Evolutionary conservation across 129 eudicot genomes (phyloP).

Genomic region (Tagetes patula): DNA sequence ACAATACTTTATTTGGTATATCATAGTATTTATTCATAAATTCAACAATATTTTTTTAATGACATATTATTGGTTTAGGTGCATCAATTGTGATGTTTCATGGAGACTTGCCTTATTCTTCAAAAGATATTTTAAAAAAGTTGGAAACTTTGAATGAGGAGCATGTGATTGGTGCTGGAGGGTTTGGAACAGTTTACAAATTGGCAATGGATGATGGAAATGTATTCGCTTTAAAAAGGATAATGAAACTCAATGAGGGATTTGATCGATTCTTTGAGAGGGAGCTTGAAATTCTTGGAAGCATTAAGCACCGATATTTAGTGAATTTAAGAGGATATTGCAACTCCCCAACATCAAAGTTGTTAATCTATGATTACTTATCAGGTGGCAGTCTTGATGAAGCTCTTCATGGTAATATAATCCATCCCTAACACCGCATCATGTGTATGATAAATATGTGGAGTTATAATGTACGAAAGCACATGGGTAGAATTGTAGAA

Average conservation of each 20-base stretch:
- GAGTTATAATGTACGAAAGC: not conserved
- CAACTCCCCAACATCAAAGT: conserved; percentile 89
- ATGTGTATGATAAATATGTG: conserved; percentile 11
- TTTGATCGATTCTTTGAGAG: conserved; percentile 96
- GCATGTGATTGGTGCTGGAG: conserved; percentile 92
- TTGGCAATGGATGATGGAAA: conserved; percentile 95
- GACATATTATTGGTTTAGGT: conserved; percentile 49
- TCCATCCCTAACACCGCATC: conserved; percentile 12
- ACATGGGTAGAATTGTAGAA: not conserved
- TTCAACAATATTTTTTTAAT: not conserved
- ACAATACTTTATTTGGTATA: not conserved
- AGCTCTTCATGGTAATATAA: conserved; percentile 84
- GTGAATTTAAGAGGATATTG: conserved; percentile 97
- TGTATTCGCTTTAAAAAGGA: conserved; percentile 90
- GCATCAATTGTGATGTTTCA: conserved; percentile 99
- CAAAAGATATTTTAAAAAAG: conserved; percentile 89
- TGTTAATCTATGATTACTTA: conserved; percentile 82
- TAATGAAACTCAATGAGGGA: conserved; percentile 83
- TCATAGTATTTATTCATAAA: conserved; percentile 3
- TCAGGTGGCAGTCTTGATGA: conserved; percentile 97
- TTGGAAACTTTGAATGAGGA: conserved; percentile 81
- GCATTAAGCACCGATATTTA: conserved; percentile 84
- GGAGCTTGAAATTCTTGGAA: conserved; percentile 97
- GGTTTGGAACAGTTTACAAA: conserved; percentile 96
- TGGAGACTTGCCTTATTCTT: conserved; percentile 96